phyloP scores from a whole-genome alignment of 2,329 filamentous ascomycete species.

The Trichoderma citrinoviride region DNA sequence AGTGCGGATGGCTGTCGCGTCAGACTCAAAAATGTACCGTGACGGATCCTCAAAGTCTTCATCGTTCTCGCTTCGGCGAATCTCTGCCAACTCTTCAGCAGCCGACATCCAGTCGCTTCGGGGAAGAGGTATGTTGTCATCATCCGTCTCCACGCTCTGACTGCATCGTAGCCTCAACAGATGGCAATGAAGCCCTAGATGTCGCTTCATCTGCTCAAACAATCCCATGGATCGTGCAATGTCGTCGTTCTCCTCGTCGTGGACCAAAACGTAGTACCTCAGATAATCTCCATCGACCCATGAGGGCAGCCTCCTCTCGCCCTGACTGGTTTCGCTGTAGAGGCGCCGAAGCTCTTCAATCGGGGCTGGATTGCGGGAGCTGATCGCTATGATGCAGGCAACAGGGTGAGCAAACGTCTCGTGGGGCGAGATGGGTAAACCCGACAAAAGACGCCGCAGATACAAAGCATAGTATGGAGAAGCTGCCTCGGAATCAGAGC shows the following conservation, averaged over 20 bases:
- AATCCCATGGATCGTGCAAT: slow-evolving; percentile 84
- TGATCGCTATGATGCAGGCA: slow-evolving; percentile 91
- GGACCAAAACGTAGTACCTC: slow-evolving; percentile 92
- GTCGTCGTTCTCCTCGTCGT: slow-evolving; percentile 94
- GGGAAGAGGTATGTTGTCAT: slow-evolving; percentile 81
- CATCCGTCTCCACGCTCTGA: slow-evolving; percentile 83
- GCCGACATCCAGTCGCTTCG: slow-evolving; percentile 87
- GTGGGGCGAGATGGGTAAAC: slow-evolving; percentile 73
- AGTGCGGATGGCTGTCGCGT: slow-evolving; percentile 80
- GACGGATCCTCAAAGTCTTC: slow-evolving; percentile 69
- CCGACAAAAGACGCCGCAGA: slow-evolving; percentile 77
- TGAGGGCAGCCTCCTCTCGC: slow-evolving; percentile 67
- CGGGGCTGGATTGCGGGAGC: slow-evolving; percentile 77
- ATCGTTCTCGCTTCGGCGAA: slow-evolving; percentile 64
- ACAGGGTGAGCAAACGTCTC: slow-evolving; percentile 96
- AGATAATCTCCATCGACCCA: slow-evolving; percentile 93
- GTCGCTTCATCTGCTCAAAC: slow-evolving; percentile 99
- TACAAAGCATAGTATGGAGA: slow-evolving; percentile 86
- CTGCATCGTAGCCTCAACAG: slow-evolving; percentile 80
- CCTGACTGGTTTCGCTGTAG: slow-evolving; percentile 80
- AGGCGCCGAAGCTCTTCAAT: slow-evolving; percentile 83
- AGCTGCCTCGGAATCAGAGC: slow-evolving; percentile 49
- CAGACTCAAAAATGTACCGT: slow-evolving; percentile 85
- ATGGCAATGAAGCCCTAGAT: slow-evolving; percentile 94
- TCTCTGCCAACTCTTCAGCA: slow-evolving; percentile 74